Evolutionary conservation across 2,329 filamentous ascomycete genomes (phyloP).

Genomic region (Orbilia quercus): DNA sequence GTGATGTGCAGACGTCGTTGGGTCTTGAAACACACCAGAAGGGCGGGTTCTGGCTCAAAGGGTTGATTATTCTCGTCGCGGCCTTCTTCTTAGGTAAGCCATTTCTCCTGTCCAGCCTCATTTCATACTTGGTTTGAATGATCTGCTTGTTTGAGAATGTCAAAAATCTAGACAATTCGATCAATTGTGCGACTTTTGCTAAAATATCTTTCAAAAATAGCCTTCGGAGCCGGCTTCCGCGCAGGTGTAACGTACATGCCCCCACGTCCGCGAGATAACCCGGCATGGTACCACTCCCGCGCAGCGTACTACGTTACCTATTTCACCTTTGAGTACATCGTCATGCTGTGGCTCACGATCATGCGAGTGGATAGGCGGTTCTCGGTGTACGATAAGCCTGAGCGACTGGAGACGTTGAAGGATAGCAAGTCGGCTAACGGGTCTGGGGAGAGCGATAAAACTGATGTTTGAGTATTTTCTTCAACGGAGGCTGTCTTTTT

Average conservation of each 20-base stretch:
- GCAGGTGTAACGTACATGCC: slow-evolving; percentile 70
- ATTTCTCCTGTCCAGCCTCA: background rate
- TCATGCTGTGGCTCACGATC: slow-evolving; percentile 75
- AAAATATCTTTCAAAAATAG: slow-evolving; percentile 37
- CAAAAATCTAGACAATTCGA: too few species aligned
- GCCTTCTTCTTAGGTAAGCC: slow-evolving; percentile 68
- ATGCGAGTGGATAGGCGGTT: slow-evolving; percentile 80
- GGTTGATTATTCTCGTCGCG: slow-evolving; percentile 72
- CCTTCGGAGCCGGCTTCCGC: slow-evolving; percentile 77
- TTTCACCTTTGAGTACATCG: slow-evolving; percentile 77
- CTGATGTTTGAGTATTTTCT: background rate
- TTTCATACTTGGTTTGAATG: too few species aligned
- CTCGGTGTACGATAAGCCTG: slow-evolving; percentile 72
- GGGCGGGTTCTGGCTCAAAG: slow-evolving; percentile 75
- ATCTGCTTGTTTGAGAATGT: too few species aligned
- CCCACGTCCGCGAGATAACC: slow-evolving; percentile 66
- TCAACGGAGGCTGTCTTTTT: too few species aligned
- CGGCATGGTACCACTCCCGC: slow-evolving; percentile 77
- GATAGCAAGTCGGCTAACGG: slow-evolving; percentile 32
- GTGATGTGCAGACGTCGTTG: slow-evolving; percentile 45
- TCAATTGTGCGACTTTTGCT: background rate
- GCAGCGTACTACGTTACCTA: slow-evolving; percentile 83
- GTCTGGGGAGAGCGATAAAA: slow-evolving; percentile 8
- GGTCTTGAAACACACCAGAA: slow-evolving; percentile 57
- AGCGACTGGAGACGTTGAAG: slow-evolving; percentile 44